These are phyloP conservation scores for Malassezia cuniculi DNA, from an alignment of 1,284 basidiomycete species.

Conservation along the genomic window DNA sequence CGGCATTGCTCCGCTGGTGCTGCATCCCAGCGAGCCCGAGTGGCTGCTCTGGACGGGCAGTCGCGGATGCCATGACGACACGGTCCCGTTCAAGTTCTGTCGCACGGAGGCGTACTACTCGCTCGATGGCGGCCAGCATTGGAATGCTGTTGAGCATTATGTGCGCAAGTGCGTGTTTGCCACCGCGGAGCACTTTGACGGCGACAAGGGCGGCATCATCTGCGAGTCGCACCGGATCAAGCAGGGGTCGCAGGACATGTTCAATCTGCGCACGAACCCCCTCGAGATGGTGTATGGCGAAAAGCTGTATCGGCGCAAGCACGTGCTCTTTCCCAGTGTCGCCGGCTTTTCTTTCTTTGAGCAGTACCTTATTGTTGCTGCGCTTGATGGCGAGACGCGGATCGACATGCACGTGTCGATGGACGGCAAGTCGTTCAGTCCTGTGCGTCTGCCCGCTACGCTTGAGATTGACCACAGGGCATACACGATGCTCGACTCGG, in stretches of 20 bases:
- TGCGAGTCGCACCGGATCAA: conserved; percentile 81
- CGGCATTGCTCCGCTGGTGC: conserved; percentile 63
- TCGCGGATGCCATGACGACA: conserved; percentile 52
- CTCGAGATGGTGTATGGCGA: conserved; percentile 67
- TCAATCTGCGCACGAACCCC: conserved; percentile 50
- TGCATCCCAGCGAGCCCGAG: conserved; percentile 71
- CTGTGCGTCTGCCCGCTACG: conserved; percentile 74
- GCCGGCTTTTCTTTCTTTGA: conserved; percentile 94
- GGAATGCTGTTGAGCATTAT: conserved; percentile 69
- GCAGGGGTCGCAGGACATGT: conserved; percentile 57
- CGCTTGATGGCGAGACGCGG: too few relatives aligned
- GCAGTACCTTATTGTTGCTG: conserved; percentile 80
- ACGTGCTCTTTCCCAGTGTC: conserved; percentile 63
- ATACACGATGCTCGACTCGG: conserved; percentile 87
- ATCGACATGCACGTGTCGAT: conserved; percentile 87
- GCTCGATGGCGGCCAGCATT: conserved; percentile 55
- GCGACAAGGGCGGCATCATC: conserved; percentile 73
- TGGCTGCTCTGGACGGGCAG: conserved; percentile 80
- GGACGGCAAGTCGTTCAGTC: conserved; percentile 70
- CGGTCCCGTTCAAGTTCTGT: conserved; percentile 24
- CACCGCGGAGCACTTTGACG: conserved; percentile 58
- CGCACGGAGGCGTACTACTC: conserved; percentile 36
- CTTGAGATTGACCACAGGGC: conserved; percentile 78
- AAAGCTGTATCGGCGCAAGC: conserved; percentile 64
- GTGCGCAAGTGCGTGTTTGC: conserved; percentile 88